These are phyloP conservation scores for Scedosporium boydii DNA, from an alignment of 2,329 filamentous ascomycete genomes.

Conservation along the genomic window DNA sequence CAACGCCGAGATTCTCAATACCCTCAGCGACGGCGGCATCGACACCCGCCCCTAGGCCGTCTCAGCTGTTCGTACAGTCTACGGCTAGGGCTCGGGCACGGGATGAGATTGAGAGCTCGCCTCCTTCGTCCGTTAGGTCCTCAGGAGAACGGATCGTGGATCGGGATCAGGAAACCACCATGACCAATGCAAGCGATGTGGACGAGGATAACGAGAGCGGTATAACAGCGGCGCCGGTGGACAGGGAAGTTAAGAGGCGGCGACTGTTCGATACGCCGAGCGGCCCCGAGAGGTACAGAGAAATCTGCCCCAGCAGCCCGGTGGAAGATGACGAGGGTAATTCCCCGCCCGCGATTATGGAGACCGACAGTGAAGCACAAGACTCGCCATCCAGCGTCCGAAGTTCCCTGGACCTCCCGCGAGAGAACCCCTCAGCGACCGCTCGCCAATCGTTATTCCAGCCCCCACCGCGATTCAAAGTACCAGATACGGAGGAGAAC, in stretches of 20 bases:
- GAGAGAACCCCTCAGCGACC: background rate
- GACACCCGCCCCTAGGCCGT: background rate
- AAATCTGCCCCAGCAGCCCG: background rate
- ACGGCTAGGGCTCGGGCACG: background rate
- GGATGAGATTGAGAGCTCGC: conserved; percentile 6
- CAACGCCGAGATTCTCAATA: background rate
- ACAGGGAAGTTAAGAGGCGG: background rate
- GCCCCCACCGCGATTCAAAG: background rate
- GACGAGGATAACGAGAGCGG: background rate
- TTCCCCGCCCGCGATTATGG: background rate
- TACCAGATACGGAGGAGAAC: background rate
- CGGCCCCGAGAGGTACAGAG: background rate
- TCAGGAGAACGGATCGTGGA: too few species aligned
- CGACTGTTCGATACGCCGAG: background rate
- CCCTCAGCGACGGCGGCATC: background rate
- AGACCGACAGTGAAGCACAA: background rate
- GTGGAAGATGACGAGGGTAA: background rate
- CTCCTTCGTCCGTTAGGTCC: background rate
- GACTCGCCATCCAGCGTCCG: background rate
- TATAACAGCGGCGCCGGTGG: background rate
- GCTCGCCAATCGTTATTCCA: conserved; percentile 3
- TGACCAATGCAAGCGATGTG: background rate
- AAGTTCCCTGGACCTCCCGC: background rate
- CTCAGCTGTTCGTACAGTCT: conserved; percentile 2
- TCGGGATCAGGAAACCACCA: background rate